Evolutionary conservation across 805 yeast genomes (phyloP).

Genomic region (Metschnikowia santaceciliae): DNA sequence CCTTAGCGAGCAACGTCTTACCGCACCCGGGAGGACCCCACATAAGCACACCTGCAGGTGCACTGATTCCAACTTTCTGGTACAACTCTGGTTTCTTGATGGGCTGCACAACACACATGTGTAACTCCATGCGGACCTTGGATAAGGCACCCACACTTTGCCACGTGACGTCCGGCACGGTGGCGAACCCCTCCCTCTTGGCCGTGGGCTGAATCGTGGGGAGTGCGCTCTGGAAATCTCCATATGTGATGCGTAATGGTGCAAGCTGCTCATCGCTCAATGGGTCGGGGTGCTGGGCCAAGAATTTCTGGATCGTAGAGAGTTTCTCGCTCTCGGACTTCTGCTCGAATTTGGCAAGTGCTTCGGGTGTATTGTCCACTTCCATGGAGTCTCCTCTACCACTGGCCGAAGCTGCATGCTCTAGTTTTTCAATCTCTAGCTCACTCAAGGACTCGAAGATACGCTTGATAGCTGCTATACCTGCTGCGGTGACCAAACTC

Average conservation of each 20-base stretch:
- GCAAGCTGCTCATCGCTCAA: constrained; percentile 70
- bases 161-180: constrained; percentile 98
- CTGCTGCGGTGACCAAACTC: constrained; percentile 92
- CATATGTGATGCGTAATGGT: constrained; percentile 69
- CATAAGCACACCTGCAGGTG: constrained; percentile 93
- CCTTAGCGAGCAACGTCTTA: constrained; percentile 92
- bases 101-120: constrained; percentile 97
- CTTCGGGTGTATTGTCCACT: constrained; percentile 20
- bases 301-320: constrained; percentile 70
- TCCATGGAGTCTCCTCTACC: constrained; percentile 28
- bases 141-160: constrained; percentile 86
- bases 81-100: constrained; percentile 88
- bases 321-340: constrained; percentile 34
- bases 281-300: constrained; percentile 73
- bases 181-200: constrained; percentile 97
- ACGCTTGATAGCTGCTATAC: constrained; percentile 88
- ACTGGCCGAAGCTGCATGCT: not conserved
- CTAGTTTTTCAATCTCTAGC: constrained; percentile 21
- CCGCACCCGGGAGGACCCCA: constrained; percentile 99
- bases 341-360: constrained; percentile 23
- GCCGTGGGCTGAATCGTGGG: constrained; percentile 97
- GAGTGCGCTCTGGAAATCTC: constrained; percentile 78
- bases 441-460: constrained; percentile 63
- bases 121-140: constrained; percentile 79
- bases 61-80: constrained; percentile 86